Percentiles rank a stretch among this genome's conserved stretches.
Evolutionary conservation across 306 rosid species (phyloP).

Genomic region (Fragaria iinumae): DNA sequence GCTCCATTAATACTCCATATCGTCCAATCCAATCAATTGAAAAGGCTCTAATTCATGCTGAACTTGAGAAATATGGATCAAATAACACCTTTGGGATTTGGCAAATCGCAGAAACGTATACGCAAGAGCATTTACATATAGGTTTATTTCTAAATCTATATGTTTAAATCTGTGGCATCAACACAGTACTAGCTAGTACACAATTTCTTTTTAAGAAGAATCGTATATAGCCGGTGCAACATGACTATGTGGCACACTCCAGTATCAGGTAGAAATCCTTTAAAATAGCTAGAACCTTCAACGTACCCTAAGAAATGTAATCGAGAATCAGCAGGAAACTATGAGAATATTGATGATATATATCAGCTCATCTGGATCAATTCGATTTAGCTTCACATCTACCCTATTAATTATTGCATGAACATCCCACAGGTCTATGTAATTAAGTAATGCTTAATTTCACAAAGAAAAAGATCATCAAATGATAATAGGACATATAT

Average conservation of each 20-base stretch:
- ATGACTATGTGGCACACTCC: not conserved
- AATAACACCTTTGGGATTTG: not conserved
- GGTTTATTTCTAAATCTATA: not conserved
- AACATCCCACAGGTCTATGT: not conserved
- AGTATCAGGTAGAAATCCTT: not conserved
- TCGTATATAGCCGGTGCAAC: no score
- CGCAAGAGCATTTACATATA: not conserved
- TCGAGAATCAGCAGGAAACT: constrained; percentile 18
- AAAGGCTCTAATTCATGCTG: not conserved
- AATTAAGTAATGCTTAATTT: not conserved
- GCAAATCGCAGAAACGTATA: not conserved
- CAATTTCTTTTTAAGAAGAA: no score
- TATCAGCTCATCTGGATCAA: not conserved
- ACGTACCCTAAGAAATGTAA: constrained; percentile 19
- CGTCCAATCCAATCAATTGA: constrained; percentile 4
- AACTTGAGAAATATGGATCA: not conserved
- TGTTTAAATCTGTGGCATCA: not conserved
- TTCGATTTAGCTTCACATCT: not conserved
- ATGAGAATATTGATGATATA: not conserved
- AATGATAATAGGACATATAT: not conserved
- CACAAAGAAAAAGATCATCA: not conserved
- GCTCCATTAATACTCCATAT: not conserved
- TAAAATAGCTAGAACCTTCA: constrained; percentile 17
- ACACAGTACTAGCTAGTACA: not conserved
- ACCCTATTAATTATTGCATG: no score